phyloP scores from a whole-genome alignment of 495 filamentous ascomycete genomes.

The Trichocladium antarcticum region DNA sequence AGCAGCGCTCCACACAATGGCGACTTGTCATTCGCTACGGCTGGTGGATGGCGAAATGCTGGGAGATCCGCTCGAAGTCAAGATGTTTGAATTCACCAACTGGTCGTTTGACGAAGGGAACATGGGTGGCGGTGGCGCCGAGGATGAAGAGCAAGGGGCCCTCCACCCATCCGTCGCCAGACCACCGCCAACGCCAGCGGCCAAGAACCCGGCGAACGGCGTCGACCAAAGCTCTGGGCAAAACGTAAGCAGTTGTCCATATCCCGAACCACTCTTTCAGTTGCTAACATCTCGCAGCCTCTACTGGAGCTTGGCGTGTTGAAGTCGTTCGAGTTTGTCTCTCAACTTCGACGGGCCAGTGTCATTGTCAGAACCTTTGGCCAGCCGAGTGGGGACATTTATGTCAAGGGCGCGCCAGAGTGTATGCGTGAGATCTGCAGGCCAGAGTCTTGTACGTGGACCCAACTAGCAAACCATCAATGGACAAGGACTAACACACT shows the following conservation, averaged over 20 bases:
- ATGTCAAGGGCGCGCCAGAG: slow-evolving; percentile 95
- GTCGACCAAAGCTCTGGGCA: slow-evolving; percentile 18
- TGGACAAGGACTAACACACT: slow-evolving; percentile 8
- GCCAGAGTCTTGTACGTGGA: slow-evolving; percentile 58
- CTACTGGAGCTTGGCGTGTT: slow-evolving; percentile 73
- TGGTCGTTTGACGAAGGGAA: slow-evolving; percentile 89
- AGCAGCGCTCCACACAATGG: slow-evolving; percentile 82
- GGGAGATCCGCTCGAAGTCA: slow-evolving; percentile 90
- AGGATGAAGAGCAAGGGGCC: slow-evolving; percentile 56
- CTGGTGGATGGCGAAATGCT: slow-evolving; percentile 77
- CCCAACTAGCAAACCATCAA: not conserved
- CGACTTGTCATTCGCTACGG: slow-evolving; percentile 88
- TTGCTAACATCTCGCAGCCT: slow-evolving; percentile 18
- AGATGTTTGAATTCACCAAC: slow-evolving; percentile 97
- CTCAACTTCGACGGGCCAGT: slow-evolving; percentile 84
- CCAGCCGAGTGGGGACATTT: slow-evolving; percentile 64
- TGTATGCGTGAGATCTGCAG: slow-evolving; percentile 88
- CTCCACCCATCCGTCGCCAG: slow-evolving; percentile 73
- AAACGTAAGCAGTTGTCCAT: slow-evolving; percentile 24
- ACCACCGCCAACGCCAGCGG: slow-evolving; percentile 61
- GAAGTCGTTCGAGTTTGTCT: slow-evolving; percentile 91
- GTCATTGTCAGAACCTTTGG: slow-evolving; percentile 84
- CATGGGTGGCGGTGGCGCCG: slow-evolving; percentile 42
- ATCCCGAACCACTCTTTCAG: not conserved
- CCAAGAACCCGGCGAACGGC: slow-evolving; percentile 41